These are phyloP conservation scores for Clonostachys byssicola DNA, from an alignment of 2,329 filamentous ascomycete genomes.

Conservation along the genomic window DNA sequence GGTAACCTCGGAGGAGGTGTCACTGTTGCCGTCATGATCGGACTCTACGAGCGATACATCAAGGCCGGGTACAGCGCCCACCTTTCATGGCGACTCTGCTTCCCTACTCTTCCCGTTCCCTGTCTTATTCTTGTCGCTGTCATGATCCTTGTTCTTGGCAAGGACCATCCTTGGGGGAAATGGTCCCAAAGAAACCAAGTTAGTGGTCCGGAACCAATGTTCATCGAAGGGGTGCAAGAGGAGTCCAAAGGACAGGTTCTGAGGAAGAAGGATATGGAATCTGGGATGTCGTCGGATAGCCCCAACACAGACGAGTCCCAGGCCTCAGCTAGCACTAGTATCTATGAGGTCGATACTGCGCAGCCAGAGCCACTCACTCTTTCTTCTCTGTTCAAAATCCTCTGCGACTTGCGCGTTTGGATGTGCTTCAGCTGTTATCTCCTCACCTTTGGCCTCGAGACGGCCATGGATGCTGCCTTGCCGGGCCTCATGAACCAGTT, in stretches of 20 bases:
- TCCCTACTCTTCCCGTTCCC: neutral
- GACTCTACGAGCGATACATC: constrained; percentile 17
- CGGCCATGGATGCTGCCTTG: constrained; percentile 41
- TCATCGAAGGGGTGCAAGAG: neutral
- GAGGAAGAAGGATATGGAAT: too few species aligned
- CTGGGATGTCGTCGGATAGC: neutral
- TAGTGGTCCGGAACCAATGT: neutral
- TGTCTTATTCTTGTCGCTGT: neutral
- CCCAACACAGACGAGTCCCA: neutral
- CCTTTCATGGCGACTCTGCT: constrained; percentile 1
- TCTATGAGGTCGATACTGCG: neutral
- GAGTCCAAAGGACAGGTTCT: neutral
- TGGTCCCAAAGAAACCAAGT: constrained; percentile 1
- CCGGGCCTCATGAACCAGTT: constrained; percentile 27
- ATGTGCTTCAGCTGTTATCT: neutral
- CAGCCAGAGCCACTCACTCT: neutral
- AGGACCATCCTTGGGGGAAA: constrained; percentile 1
- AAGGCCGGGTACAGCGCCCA: neutral
- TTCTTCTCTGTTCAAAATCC: neutral
- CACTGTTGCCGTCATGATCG: constrained; percentile 55
- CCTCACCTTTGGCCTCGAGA: constrained; percentile 52
- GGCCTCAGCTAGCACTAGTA: neutral
- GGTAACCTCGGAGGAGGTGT: constrained; percentile 71
- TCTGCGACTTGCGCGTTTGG: constrained; percentile 1
- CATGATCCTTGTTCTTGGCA: constrained; percentile 1